These are phyloP conservation scores for Malus domestica DNA, from an alignment of 306 rosid genomes.

Conservation along the genomic window ASM211411v1 NC_041790.1:14503001-14503500, in stretches of 20 bases:
- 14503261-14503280: neutral
- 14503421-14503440: neutral
- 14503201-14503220: neutral
- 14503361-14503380: neutral
- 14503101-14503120: neutral
- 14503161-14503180: neutral
- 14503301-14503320: neutral
- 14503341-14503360: neutral
- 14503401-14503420: too few relatives aligned
- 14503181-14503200: neutral
- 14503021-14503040: neutral
- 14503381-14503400: neutral
- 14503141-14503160: slow-evolving; percentile 7
- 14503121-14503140: slow-evolving; percentile 1
- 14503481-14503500: neutral
- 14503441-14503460: neutral
- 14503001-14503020: neutral
- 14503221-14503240: neutral
- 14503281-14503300: neutral
- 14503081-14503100: neutral
- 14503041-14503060: neutral
- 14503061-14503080: neutral
- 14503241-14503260: slow-evolving; percentile 11
- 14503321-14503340: neutral
- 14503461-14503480: too few relatives aligned